Base-by-base conservation (phyloP, 805 yeast species). In the Sugiyamaella qingdaonensis region DNA sequence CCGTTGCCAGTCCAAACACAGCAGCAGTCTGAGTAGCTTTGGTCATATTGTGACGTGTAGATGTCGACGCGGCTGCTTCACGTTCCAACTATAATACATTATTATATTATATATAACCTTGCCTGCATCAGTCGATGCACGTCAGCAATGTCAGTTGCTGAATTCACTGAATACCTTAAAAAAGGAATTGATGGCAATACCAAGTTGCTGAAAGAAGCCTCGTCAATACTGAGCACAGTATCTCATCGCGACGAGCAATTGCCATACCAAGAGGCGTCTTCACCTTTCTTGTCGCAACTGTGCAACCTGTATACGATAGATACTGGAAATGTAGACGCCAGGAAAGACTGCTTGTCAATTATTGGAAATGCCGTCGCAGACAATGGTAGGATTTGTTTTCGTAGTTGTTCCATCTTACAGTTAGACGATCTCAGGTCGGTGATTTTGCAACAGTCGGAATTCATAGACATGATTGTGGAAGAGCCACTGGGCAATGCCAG, bases 1-100 rank as follows among this genome's bases (percentile, higher is more conserved):
- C 77, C 4, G 77, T 64, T n/a, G 74, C 61, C 19, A 78, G 71
- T 56, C 76, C 74, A 29, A 76, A 58, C 4, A 78, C 68, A 54
- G 77, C 67, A 27, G 72, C 73, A 8, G 88, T 73, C 62, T 85
- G 86, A 19, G 84, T 77, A 52, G 87, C 86, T 65, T 80, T 83
- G 34, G 88, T 82, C 90, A 84, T 84, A 47, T n/a, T 51, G 43
- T 39, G 43, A 39, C 43, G 43, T 39, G 43, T 39, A 39, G 43
- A 16, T 14, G 19, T 34, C 37, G 37, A 39, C 43, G 43, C 43
- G 43, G 43, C 43, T 39, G 14, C 24, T 34, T 14, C 37, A 34
- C 16, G 37, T 14, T 4, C 8, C 4, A 24, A 24, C 29, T 7
- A 4, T 24, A 24, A 24, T 24, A 24, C n/a, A n/a, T n/a, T n/a